Evolutionary conservation across 192 early-diverging fungal genomes (phyloP), one percentile per base, ranked within the genome.

Genomic region (Mortierella claussenii): DNA sequence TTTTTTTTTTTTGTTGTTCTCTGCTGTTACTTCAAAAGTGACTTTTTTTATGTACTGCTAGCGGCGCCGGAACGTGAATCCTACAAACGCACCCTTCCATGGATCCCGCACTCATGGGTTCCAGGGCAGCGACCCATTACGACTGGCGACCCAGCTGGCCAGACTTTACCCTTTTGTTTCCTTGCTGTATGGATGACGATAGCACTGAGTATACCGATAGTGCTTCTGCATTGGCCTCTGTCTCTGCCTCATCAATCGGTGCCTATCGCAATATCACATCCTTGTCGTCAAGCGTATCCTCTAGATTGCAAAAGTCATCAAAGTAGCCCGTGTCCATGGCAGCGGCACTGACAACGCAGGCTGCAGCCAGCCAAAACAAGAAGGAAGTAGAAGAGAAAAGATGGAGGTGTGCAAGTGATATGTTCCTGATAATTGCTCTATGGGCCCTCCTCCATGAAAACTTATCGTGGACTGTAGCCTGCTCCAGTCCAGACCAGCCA

Each of bases 241-340:
- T 67, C 79, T 86, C 80, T 71, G 82, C 82, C 79, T 83, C 69
- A 13, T 76, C 51, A 15, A 76, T 53, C 37, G 66, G 64, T 1
- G 64, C 73, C n/a, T 76, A 58, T 10, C 65, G 43, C 36, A 76
- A 30, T 46, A 61, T 30, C 27, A 89, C 85, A 46, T 86, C 87
- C 62, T 80, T 78, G 69, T 89, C 87, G 20, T 85, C 79, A 44
- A 83, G 80, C 87, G 86, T 87, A 63, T 87, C 87, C 21, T 84
- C 82, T 46, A 86, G 87, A 54, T 89, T 86, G 20, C 83, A 84
- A 62, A 89, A 89, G 71, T 89, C 89, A 60, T 93, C 93, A 85
- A 94, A 94, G 80, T 95, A 95, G 32, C 90, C 89, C 52, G 92
- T 93, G 78, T 95, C 94, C 30, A 89, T 88, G n/a, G n/a, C n/a